These are phyloP conservation scores for Endogone sp. DNA, from an alignment of 192 early-diverging fungal species.

Conservation along the genomic window DNA sequence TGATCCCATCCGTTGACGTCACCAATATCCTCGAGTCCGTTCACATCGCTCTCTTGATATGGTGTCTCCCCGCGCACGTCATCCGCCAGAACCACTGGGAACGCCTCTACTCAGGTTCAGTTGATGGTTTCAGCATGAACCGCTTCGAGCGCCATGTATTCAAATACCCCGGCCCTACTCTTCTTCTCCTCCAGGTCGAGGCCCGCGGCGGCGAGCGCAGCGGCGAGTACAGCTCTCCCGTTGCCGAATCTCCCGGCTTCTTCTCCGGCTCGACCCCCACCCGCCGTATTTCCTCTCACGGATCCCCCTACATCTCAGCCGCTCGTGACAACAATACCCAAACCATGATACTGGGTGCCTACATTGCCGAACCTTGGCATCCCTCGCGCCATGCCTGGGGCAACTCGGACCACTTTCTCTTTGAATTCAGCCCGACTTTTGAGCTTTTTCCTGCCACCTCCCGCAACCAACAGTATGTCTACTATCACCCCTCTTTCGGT, in stretches of 20 bases:
- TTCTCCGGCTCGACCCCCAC: too few relatives aligned
- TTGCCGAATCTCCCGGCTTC: too few relatives aligned
- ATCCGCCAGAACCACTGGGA: conserved; percentile 26
- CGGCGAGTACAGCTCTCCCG: too few relatives aligned
- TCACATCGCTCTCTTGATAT: conserved; percentile 32
- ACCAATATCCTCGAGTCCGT: conserved; percentile 32
- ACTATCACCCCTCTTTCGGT: conserved; percentile 25
- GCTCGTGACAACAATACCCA: neutral
- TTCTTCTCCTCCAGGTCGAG: conserved; percentile 39
- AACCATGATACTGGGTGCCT: conserved; percentile 41
- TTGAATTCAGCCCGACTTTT: conserved; percentile 44
- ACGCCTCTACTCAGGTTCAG: conserved; percentile 39
- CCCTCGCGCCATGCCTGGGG: conserved; percentile 45
- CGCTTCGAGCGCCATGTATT: conserved; percentile 47
- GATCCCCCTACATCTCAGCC: too few relatives aligned
- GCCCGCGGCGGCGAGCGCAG: neutral
- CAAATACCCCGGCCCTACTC: conserved; percentile 53
- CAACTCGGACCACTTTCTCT: conserved; percentile 33
- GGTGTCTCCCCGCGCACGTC: conserved; percentile 35
- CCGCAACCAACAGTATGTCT: conserved; percentile 18
- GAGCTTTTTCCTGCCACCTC: conserved; percentile 34
- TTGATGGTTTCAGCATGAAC: conserved; percentile 55
- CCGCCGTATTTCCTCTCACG: too few relatives aligned
- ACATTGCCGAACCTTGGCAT: conserved; percentile 50
- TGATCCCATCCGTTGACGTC: conserved; percentile 5